Base-by-base conservation (phyloP, 2,329 filamentous ascomycete genomes). In the Colletotrichum eleusines region DNA sequence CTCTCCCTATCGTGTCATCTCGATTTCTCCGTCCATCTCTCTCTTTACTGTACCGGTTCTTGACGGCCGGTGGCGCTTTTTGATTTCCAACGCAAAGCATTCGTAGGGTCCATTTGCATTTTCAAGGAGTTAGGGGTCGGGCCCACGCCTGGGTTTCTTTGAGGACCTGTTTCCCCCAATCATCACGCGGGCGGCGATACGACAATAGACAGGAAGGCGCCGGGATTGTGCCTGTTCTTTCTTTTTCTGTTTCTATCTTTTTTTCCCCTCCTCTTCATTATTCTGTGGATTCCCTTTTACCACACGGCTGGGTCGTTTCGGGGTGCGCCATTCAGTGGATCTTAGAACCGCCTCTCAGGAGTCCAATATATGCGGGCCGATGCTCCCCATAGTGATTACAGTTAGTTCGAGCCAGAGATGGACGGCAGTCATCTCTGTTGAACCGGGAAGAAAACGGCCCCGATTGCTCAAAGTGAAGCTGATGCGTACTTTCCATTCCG, bases 41-140 rank as follows among this genome's bases (percentile, higher is more conserved):
- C 12, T 55, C 40, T 26, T 40, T 11, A 60, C 31, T 54, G 18
- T 57, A 33, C 23, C 40, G 20, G n/a, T 54, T 23, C 20, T 63
- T 44, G 33, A 38, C 48, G 35, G 40, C 28, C 12, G 44, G 48
- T 8, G 26, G 38, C 46, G 48, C 48, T 63, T 63, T 35, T 50
- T 42, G 18, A 46, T 23, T 46, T 57, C 16, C 33, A 23, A 57
- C 14, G 54, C n/a, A 57, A 40, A 44, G 60, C 60, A 54, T 63
- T 40, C 48, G 18, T 9, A 38, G 20, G 60, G 18, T 28, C 16
- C 42, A 28, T 20, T 63, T 63, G 60, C 60, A 63, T 63, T 63
- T 63, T 42, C 48, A 54, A 33, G 60, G 60, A 63, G 60, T 63
- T 54, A 46, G 20, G 38, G 59, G 9, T 51, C 11, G 18, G 59